Evolutionary conservation across 2,329 filamentous ascomycete genomes (phyloP).

Genomic region (Aspergillus puulaauensis): DNA sequence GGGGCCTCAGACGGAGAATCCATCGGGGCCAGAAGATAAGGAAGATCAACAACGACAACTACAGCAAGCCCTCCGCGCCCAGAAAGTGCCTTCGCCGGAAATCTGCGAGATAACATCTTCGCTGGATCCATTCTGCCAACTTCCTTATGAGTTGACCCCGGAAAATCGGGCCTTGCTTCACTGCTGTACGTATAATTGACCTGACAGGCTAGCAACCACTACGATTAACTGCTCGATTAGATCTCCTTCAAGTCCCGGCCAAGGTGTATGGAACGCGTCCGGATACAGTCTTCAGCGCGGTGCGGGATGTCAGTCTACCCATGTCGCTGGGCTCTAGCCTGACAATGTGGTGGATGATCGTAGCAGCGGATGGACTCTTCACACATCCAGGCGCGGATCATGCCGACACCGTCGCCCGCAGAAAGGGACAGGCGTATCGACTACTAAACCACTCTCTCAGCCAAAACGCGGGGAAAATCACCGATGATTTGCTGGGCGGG

Average conservation of each 20-base stretch:
- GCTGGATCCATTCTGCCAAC: not conserved
- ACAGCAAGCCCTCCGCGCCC: not conserved
- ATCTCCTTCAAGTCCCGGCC: not conserved
- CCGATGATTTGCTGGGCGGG: not conserved
- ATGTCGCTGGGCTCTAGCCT: not conserved
- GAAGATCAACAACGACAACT: not conserved
- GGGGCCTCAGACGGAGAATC: too few species aligned
- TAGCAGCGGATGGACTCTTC: not conserved
- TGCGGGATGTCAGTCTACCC: constrained; percentile 1
- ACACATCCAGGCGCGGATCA: not conserved
- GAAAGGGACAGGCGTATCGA: not conserved
- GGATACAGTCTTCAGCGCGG: not conserved
- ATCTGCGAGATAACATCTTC: not conserved
- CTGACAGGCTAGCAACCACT: too few species aligned
- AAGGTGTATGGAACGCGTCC: not conserved
- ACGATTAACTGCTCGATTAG: not conserved
- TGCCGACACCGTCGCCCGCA: not conserved
- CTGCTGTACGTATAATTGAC: not conserved
- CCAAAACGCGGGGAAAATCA: not conserved
- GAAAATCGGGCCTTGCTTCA: not conserved
- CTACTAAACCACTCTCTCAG: not conserved
- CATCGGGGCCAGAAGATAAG: not conserved
- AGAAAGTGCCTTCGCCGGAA: not conserved
- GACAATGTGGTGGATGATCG: not conserved
- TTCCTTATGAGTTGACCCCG: not conserved